Conservation (phyloP, 139 green algal species). For the Chlamydomonas sp. region DNA sequence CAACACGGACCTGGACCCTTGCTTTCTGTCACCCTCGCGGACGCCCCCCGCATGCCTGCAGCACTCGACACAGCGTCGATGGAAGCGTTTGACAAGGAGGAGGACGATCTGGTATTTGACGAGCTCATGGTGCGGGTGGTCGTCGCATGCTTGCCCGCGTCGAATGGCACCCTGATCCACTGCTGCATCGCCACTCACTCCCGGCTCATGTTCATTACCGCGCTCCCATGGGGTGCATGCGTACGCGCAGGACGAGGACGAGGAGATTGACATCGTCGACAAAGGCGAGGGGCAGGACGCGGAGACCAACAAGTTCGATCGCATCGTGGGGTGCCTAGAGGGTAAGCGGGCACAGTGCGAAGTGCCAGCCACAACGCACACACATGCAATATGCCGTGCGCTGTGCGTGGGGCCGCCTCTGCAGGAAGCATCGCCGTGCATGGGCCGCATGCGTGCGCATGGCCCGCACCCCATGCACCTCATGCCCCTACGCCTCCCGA, state of each 20-base stretch:
- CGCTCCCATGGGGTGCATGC: too few relatives aligned
- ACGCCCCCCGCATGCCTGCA: too few relatives aligned
- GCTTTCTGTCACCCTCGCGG: too few relatives aligned
- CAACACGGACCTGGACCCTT: too few relatives aligned
- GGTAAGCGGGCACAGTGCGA: conserved; percentile 11
- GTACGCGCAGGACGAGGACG: conserved; percentile 24
- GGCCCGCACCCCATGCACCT: too few relatives aligned
- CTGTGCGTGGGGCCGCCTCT: too few relatives aligned
- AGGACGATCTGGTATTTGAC: not conserved
- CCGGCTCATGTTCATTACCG: too few relatives aligned
- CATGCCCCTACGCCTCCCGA: too few relatives aligned
- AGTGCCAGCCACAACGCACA: not conserved
- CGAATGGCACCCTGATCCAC: not conserved
- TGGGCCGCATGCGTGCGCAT: not conserved
- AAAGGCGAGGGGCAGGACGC: conserved; percentile 25
- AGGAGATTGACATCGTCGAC: conserved; percentile 36
- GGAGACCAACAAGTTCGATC: conserved; percentile 27
- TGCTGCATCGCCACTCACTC: too few relatives aligned
- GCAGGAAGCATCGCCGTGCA: not conserved
- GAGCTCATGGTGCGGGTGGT: not conserved
- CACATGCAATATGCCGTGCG: too few relatives aligned
- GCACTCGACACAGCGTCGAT: too few relatives aligned
- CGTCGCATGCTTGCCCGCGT: not conserved
- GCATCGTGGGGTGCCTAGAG: conserved; percentile 31
- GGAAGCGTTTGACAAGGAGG: too few relatives aligned